phyloP scores from a whole-genome alignment of 148 eudicot genomes.

The Vaccinium vitisidaea region DNA sequence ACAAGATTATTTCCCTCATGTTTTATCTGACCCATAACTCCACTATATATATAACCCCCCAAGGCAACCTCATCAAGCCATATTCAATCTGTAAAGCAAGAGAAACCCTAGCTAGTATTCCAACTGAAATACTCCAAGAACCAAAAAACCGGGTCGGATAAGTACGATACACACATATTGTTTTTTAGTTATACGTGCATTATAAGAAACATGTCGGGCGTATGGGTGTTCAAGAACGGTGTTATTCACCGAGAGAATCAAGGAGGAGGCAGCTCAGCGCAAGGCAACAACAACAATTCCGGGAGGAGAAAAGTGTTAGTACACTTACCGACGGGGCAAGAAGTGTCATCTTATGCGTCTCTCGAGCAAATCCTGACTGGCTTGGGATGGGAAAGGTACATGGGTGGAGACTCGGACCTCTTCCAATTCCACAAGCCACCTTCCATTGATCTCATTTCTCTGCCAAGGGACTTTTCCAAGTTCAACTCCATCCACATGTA shows the following conservation, averaged over 20 bases:
- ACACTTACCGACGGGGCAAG: constrained; percentile 42
- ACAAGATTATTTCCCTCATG: constrained; percentile 20
- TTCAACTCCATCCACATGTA: constrained; percentile 56
- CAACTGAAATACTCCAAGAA: not conserved
- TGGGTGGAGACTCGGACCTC: constrained; percentile 39
- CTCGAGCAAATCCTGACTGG: constrained; percentile 38
- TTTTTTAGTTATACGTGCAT: too few relatives aligned
- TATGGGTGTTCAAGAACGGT: constrained; percentile 50
- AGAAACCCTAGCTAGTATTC: not conserved
- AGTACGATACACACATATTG: not conserved
- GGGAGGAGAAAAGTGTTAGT: constrained; percentile 39
- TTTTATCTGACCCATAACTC: constrained; percentile 17
- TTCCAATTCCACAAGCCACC: constrained; percentile 44
- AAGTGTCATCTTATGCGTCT: constrained; percentile 35
- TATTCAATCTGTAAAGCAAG: not conserved
- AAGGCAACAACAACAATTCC: not conserved
- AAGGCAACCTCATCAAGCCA: not conserved
- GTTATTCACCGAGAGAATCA: constrained; percentile 31
- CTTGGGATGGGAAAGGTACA: constrained; percentile 55
- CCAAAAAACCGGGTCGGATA: too few relatives aligned
- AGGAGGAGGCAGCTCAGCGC: constrained; percentile 7
- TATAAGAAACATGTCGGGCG: constrained; percentile 38
- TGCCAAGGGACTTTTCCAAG: constrained; percentile 50
- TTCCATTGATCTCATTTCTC: constrained; percentile 55
- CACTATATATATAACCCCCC: not conserved